Percentiles rank a stretch among this genome's conserved stretches.
Conservation (phyloP, 129 eudicot species). For the Chrysanthemum seticuspe region DNA sequence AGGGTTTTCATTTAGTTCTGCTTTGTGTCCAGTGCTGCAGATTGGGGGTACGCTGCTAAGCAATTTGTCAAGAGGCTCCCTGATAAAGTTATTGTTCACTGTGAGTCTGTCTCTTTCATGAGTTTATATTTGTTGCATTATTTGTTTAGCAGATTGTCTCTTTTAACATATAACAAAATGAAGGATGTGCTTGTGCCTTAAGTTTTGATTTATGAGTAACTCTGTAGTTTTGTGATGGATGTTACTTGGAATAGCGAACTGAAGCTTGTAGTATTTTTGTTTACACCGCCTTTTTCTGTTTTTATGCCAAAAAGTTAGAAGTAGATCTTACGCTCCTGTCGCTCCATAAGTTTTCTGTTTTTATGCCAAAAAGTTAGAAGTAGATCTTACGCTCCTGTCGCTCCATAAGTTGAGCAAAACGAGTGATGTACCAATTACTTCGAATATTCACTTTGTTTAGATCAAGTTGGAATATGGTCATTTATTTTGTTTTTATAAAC, state of each 20-base stretch:
- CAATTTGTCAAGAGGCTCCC: conserved; percentile 78
- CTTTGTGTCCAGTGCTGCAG: conserved; percentile 60
- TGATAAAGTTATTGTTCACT: conserved; percentile 77
- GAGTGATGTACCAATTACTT: too few species aligned
- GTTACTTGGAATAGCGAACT: background rate
- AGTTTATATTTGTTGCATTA: conserved; percentile 4
- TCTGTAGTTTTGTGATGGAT: background rate
- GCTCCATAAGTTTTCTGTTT: too few species aligned
- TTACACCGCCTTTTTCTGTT: too few species aligned
- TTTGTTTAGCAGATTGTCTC: background rate
- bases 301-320: too few species aligned
- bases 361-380: too few species aligned
- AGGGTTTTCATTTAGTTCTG: conserved; percentile 20
- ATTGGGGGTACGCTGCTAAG: conserved; percentile 89
- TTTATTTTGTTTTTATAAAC: too few species aligned
- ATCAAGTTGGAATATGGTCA: too few species aligned
- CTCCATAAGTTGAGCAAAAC: too few species aligned
- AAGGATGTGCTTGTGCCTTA: background rate
- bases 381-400: too few species aligned
- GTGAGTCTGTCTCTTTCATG: conserved; percentile 43
- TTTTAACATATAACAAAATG: background rate
- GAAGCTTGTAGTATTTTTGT: too few species aligned
- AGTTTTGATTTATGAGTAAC: background rate
- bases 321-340: too few species aligned
- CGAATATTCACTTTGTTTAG: too few species aligned